These are phyloP conservation scores for Solanum tacnaense DNA, from an alignment of 257 asterid genomes.

Conservation along the genomic window DNA sequence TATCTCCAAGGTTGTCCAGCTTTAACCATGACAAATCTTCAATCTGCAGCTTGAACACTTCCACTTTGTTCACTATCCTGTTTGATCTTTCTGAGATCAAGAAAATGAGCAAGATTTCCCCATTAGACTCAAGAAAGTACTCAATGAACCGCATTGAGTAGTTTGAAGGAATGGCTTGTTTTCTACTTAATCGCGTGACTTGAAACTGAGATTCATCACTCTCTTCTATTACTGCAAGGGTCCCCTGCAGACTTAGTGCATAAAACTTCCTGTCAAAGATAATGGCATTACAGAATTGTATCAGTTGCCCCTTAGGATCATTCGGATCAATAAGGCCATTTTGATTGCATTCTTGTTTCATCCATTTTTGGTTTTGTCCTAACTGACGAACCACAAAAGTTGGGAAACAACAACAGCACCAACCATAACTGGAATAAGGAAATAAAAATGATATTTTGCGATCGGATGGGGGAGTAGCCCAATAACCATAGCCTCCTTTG, in stretches of 20 bases:
- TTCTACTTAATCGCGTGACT: slow-evolving; percentile 9
- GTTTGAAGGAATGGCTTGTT: slow-evolving; percentile 12
- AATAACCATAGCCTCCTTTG: background rate
- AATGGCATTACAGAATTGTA: slow-evolving; percentile 19
- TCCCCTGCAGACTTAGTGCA: slow-evolving; percentile 24
- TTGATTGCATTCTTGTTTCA: slow-evolving; percentile 4
- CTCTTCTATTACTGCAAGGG: slow-evolving; percentile 17
- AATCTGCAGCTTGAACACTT: slow-evolving; percentile 10
- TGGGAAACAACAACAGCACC: slow-evolving; percentile 6
- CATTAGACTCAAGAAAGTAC: slow-evolving; percentile 15
- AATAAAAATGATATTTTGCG: background rate
- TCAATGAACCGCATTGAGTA: slow-evolving; percentile 16
- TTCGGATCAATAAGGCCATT: slow-evolving; percentile 7
- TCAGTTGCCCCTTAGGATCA: slow-evolving; percentile 2
- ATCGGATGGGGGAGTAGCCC: background rate
- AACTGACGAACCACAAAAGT: background rate
- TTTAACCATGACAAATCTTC: slow-evolving; percentile 4
- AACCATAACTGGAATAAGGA: background rate
- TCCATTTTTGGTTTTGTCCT: background rate
- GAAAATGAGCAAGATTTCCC: slow-evolving; percentile 24
- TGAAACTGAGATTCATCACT: slow-evolving; percentile 2
- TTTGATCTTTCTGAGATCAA: slow-evolving; percentile 7
- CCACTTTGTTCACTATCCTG: slow-evolving; percentile 9
- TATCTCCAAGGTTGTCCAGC: slow-evolving; percentile 13
- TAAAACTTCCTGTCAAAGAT: slow-evolving; percentile 17